Base-by-base conservation (phyloP, 345 rosid species). In the Nasturtium officinale region DNA sequence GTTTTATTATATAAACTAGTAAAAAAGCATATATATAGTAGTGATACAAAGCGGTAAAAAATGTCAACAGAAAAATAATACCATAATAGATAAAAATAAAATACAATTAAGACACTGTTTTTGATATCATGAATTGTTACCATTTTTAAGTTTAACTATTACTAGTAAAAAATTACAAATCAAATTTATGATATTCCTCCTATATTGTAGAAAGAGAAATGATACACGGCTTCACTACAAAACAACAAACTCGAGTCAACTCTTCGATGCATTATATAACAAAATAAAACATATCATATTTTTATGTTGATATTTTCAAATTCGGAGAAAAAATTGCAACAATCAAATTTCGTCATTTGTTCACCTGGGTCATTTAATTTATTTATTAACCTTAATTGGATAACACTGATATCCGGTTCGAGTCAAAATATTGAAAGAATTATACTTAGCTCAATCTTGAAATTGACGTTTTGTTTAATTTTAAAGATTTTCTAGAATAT, bases 401-500 rank as follows among this genome's bases (percentile, higher is more conserved):
- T 55, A 28, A 42, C 29, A 8, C 5, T 35, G 43, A 46, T 46
- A 38, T 53, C 46, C 45, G n/a, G 33, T 46, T 56, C n/a, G 65
- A 45, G 55, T 45, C 65, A 67, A 9, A 67, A 16, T 43, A 29
- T 43, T 56, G 32, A 55, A 68, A 17, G 16, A 35, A 15, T n/a
- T 23, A 3, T 9, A 50, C 28, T 17, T 13, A 57, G 7, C 21
- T 12, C 28, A 57, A 58, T 53, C 40, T 18, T 42, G 15, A 26
- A 3, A 9, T 45, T 55, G 26, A 18, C 46, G 2, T 46, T 30
- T 33, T 15, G 0, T 0, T 57, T 20, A 42, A 42, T 13, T 28
- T 15, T 13, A 18, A 29, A 32, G 1, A 1, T 32, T 50, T 48
- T 12, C 0, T 7, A 50, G 29, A 32, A 25, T 13, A 69, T 9